Evolutionary conservation across 805 yeast genomes (phyloP).

Genomic region (Priceomyces fermenticarens): DNA sequence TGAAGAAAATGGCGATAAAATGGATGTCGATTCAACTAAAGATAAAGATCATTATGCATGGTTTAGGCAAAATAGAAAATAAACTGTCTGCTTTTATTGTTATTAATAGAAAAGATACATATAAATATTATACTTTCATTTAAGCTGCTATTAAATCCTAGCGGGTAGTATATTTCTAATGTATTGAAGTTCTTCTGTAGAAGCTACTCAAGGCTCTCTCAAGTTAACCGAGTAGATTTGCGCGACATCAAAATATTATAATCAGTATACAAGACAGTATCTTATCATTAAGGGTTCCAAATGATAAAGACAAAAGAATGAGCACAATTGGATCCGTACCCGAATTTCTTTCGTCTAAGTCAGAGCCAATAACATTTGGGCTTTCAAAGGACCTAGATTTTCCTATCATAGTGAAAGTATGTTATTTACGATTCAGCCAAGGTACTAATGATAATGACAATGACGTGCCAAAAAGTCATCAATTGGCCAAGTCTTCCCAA

Average conservation of each 20-base stretch:
- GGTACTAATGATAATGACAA: conserved; percentile 3
- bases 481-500: conserved; percentile 24
- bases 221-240: no score
- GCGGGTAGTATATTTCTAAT: no score
- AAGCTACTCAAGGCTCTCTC: no score
- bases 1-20: conserved; percentile 9
- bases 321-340: conserved; percentile 2
- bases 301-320: conserved; percentile 2
- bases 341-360: conserved; percentile 6
- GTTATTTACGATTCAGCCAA: conserved; percentile 23
- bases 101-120: no score
- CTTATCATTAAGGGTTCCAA: no score
- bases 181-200: no score
- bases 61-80: conserved; percentile 35
- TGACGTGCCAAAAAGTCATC: neutral
- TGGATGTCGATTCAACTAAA: conserved; percentile 4
- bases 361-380: conserved; percentile 33
- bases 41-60: conserved; percentile 25
- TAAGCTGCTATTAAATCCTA: no score
- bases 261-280: no score
- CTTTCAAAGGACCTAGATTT: conserved; percentile 34
- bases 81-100: neutral
- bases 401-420: conserved; percentile 32
- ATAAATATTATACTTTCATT: no score
- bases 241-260: no score